Evolutionary conservation across 1,284 basidiomycete genomes (phyloP), one percentile per base, ranked within the genome.

Genomic region (Termitomyces sp.): DNA sequence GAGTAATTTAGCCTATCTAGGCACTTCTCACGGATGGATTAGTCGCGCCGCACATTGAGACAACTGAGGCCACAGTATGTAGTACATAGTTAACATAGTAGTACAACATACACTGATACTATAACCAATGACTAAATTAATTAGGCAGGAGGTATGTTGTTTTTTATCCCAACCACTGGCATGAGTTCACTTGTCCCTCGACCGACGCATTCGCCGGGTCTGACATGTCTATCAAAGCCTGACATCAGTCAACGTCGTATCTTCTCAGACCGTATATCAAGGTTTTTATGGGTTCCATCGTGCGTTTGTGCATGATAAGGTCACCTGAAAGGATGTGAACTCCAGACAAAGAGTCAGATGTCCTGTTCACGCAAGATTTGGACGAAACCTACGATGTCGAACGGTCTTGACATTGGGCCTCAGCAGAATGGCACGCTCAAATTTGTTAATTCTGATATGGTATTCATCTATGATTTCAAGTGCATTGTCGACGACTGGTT

Each of bases 291-390:
- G 85, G 85, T 49, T 80, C 82, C 8, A 87, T 71, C 3, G 84
- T 86, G 13, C 84, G 77, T 65, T 85, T 86, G 62, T 84, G 82
- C 53, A 85, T 67, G 45, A 80, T 83, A 11, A 88, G 72, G 61
- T 87, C 85, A n/a, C 81, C 84, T 34, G 83, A 84, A 14, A 87
- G 70, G 48, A 87, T 85, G 57, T 87, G 85, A 49, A 88, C 84
- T 86, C 49, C 18, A 31, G 24, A 21, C 18, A 8, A 18, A 18
- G 14, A 26, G n/a, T 24, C n/a, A 50, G 31, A 5, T 13, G 24
- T 24, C 7, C 18, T 31, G 0, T 13, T 16, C 19, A 13, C 39
- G 44, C 16, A 19, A 13, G 18, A 1, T 4, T 7, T 41, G 16
- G 40, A 21, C 3, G 6, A 38, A 38, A 73, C 83, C 49, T 61